Percentiles rank a stretch among this genome's conserved stretches.
phyloP scores from a whole-genome alignment of 352 stramenopile species.

The Thraustochytrium sp. region DNA sequence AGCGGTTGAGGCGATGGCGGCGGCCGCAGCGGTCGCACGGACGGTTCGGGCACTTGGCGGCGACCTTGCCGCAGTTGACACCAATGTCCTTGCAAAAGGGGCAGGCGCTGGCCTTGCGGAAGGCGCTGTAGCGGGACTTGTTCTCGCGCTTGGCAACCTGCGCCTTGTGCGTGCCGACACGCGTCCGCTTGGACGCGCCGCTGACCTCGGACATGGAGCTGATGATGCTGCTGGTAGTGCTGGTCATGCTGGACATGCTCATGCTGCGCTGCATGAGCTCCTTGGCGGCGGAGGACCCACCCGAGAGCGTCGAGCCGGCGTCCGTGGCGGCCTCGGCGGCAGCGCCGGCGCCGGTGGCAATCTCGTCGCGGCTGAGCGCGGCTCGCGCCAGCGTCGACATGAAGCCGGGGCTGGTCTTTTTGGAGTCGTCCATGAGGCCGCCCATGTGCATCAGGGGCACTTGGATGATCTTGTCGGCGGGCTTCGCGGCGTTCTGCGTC shows the following conservation, averaged over 20 bases:
- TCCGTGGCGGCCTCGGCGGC: too few species aligned
- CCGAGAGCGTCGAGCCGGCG: neutral
- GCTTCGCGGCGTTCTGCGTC: neutral
- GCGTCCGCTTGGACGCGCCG: neutral
- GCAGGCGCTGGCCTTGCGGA: slow-evolving; percentile 11
- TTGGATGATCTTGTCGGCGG: neutral
- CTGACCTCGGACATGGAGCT: neutral
- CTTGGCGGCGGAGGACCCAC: neutral
- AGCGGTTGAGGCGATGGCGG: slow-evolving; percentile 29
- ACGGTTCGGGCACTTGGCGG: slow-evolving; percentile 41
- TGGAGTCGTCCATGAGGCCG: too few species aligned
- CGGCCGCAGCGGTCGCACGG: slow-evolving; percentile 32
- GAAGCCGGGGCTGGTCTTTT: neutral
- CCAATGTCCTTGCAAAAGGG: slow-evolving; percentile 28
- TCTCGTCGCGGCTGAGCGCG: neutral
- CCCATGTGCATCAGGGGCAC: too few species aligned
- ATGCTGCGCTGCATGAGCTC: neutral
- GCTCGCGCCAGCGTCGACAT: neutral
- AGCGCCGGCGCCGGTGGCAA: neutral
- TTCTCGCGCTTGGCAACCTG: neutral
- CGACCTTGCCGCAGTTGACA: slow-evolving; percentile 31
- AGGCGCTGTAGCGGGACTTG: slow-evolving; percentile 19
- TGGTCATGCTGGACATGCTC: neutral
- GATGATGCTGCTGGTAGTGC: neutral
- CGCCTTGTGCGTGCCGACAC: neutral